A percentile compares a stretch with the other conserved stretches of the same genome.
These are phyloP conservation scores for Noccaea caerulescens DNA, from an alignment of 345 rosid species.

Conservation along the genomic window DNA sequence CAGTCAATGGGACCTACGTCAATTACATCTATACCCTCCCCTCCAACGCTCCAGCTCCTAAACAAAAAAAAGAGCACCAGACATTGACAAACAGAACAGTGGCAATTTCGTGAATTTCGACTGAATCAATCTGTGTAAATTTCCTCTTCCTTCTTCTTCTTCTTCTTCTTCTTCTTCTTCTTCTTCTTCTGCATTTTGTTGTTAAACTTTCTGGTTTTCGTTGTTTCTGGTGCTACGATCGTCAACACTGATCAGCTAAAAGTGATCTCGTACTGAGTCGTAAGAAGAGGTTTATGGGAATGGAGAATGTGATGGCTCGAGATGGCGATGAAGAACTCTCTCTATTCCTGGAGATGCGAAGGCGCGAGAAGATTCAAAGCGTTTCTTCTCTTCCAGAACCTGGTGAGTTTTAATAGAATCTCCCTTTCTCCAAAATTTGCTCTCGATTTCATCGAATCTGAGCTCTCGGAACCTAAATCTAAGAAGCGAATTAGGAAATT, in stretches of 20 bases:
- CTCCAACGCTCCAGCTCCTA: constrained; percentile 37
- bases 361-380: constrained; percentile 64
- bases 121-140: constrained; percentile 21
- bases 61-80: neutral
- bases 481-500: neutral
- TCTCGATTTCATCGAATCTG: constrained; percentile 8
- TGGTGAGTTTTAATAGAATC: constrained; percentile 44
- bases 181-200: constrained; percentile 11
- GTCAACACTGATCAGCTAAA: neutral
- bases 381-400: constrained; percentile 46
- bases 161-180: neutral
- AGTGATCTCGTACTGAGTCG: neutral
- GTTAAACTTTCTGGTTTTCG: neutral
- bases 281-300: constrained; percentile 14
- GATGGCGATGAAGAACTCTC: constrained; percentile 81
- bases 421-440: constrained; percentile 9
- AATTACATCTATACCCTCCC: constrained; percentile 32
- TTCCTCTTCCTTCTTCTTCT: neutral
- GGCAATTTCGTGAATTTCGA: constrained; percentile 33
- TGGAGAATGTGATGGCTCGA: constrained; percentile 47
- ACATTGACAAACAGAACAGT: constrained; percentile 30
- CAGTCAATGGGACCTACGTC: constrained; percentile 28
- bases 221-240: neutral
- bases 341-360: constrained; percentile 77
- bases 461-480: constrained; percentile 19